Conservation (phyloP, 306 rosid genomes). For the Castanea sativa region DNA sequence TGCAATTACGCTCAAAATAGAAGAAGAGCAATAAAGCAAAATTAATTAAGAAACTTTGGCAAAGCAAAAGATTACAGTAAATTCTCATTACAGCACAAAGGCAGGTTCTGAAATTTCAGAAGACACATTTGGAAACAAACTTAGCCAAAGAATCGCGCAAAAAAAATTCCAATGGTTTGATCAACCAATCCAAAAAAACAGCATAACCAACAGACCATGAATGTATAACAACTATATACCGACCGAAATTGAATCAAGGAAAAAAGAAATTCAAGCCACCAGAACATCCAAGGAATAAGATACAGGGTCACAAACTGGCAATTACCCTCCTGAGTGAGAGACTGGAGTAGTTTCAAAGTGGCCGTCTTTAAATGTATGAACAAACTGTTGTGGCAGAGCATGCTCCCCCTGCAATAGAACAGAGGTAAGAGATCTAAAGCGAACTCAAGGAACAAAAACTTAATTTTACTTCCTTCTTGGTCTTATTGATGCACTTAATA, state of each 20-base stretch:
- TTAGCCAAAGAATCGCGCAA: slow-evolving; percentile 10
- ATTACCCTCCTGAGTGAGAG: slow-evolving; percentile 95
- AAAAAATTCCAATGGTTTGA: slow-evolving; percentile 28
- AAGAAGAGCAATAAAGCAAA: neutral
- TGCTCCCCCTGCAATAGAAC: slow-evolving; percentile 74
- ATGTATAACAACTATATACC: slow-evolving; percentile 30
- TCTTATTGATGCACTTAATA: neutral
- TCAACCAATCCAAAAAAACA: slow-evolving; percentile 28
- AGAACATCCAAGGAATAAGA: slow-evolving; percentile 35
- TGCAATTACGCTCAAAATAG: neutral
- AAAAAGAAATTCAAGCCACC: slow-evolving; percentile 36
- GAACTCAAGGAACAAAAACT: neutral
- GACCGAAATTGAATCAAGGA: slow-evolving; percentile 41
- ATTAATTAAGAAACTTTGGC: neutral
- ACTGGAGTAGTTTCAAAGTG: slow-evolving; percentile 83
- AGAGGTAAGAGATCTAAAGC: neutral
- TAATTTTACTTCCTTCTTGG: neutral
- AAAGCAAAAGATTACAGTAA: slow-evolving; percentile 7
- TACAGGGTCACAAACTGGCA: slow-evolving; percentile 23
- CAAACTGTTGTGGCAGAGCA: slow-evolving; percentile 85
- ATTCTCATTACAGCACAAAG: slow-evolving; percentile 17
- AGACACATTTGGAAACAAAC: slow-evolving; percentile 36
- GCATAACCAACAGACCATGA: slow-evolving; percentile 20
- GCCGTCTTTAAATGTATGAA: slow-evolving; percentile 71
- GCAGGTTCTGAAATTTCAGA: slow-evolving; percentile 15